These are phyloP conservation scores for Fragaria ananassa DNA, from an alignment of 306 rosid species.

Conservation along the genomic window DNA sequence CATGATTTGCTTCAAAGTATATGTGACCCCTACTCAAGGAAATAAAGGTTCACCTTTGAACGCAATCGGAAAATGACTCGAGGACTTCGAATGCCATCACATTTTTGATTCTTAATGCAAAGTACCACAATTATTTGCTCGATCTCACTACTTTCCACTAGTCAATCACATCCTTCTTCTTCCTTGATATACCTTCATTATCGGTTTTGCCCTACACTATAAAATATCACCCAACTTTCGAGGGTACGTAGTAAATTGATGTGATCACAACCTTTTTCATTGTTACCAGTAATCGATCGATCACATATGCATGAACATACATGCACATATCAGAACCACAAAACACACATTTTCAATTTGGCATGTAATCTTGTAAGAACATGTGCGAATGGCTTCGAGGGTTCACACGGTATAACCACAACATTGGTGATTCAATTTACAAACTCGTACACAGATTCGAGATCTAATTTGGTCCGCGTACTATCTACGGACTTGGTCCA, in stretches of 20 bases:
- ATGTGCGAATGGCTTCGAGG: not conserved
- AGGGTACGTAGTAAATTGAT: not conserved
- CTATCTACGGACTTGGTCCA: not conserved
- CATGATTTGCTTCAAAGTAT: not conserved
- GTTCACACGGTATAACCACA: too few species aligned
- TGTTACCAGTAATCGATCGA: not conserved
- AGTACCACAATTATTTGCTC: slow-evolving; percentile 12
- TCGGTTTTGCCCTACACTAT: not conserved
- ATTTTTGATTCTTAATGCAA: not conserved
- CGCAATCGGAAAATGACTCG: not conserved
- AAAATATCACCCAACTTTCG: not conserved
- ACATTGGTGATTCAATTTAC: too few species aligned
- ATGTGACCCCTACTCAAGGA: not conserved
- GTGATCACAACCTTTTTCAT: not conserved
- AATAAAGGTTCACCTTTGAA: not conserved
- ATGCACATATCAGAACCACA: not conserved
- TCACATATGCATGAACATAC: not conserved
- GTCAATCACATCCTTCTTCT: not conserved
- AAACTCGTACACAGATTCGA: not conserved
- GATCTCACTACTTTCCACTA: not conserved
- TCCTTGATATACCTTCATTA: slow-evolving; percentile 1
- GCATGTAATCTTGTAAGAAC: not conserved
- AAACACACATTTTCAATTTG: not conserved
- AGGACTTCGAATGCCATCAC: not conserved
- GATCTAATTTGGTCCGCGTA: not conserved